A percentile compares a stretch with the other conserved stretches of the same genome.
phyloP scores from a whole-genome alignment of 2,329 filamentous ascomycete genomes.

The Pseudocercospora pini-densiflorae region DNA sequence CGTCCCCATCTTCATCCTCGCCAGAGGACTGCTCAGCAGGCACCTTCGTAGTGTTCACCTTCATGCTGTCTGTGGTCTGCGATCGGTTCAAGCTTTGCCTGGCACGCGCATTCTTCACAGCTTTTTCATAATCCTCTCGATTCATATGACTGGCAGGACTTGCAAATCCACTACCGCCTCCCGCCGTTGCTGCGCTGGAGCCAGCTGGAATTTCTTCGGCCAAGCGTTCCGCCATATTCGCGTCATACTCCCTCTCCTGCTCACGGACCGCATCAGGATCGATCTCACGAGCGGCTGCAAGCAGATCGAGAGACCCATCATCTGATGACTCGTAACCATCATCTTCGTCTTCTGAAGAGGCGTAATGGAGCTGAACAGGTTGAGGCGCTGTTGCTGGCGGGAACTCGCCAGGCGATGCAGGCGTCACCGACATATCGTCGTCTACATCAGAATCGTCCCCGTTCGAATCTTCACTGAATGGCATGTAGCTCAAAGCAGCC shows the following conservation, averaged over 20 bases:
- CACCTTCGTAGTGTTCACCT: slow-evolving; percentile 23
- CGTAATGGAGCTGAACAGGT: slow-evolving; percentile 36
- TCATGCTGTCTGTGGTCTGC: slow-evolving; percentile 30
- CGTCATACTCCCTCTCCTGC: slow-evolving; percentile 54
- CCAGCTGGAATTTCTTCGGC: slow-evolving; percentile 55
- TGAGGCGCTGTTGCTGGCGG: slow-evolving; percentile 40
- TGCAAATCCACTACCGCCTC: slow-evolving; percentile 54
- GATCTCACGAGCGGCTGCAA: slow-evolving; percentile 49
- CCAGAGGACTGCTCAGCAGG: slow-evolving; percentile 9
- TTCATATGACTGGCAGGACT: slow-evolving; percentile 41
- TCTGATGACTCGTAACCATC: slow-evolving; percentile 39
- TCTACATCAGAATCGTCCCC: slow-evolving; percentile 44
- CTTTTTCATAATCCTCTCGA: slow-evolving; percentile 27
- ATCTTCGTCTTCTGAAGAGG: slow-evolving; percentile 36
- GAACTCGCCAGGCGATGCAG: slow-evolving; percentile 28
- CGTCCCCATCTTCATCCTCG: slow-evolving; percentile 24
- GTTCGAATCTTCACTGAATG: slow-evolving; percentile 43
- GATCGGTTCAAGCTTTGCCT: slow-evolving; percentile 20
- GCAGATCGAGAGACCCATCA: slow-evolving; percentile 49
- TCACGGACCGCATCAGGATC: slow-evolving; percentile 48
- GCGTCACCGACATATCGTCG: slow-evolving; percentile 31
- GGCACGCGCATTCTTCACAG: slow-evolving; percentile 20
- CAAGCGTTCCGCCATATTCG: slow-evolving; percentile 51
- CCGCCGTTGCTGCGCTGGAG: slow-evolving; percentile 54
- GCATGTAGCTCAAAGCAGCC: slow-evolving; percentile 48